These are phyloP conservation scores for Solanum piurae DNA, from an alignment of 257 asterid genomes.

Conservation along the genomic window DNA sequence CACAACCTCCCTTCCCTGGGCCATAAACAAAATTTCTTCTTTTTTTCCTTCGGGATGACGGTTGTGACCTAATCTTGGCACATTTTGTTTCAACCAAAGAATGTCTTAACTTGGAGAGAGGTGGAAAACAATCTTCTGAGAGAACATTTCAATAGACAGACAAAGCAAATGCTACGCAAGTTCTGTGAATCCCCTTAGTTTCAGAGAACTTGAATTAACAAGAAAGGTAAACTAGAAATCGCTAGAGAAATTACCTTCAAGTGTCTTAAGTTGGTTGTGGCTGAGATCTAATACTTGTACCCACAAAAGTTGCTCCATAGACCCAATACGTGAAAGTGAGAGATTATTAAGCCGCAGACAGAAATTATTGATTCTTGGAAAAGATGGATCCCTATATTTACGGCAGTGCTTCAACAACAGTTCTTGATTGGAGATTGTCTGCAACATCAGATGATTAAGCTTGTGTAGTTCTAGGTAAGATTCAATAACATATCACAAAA, in stretches of 20 bases:
- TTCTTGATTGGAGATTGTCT: constrained; percentile 48
- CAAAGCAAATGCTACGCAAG: neutral
- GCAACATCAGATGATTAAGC: constrained; percentile 11
- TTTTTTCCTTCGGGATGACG: neutral
- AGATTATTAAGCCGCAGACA: constrained; percentile 51
- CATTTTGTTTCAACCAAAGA: neutral
- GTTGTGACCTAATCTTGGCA: neutral
- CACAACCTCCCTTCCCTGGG: neutral
- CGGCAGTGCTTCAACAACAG: constrained; percentile 34
- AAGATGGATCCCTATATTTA: constrained; percentile 40
- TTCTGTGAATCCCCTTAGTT: neutral
- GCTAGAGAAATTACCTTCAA: constrained; percentile 52
- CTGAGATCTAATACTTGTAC: constrained; percentile 92
- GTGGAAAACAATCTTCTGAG: neutral
- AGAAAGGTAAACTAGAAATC: neutral
- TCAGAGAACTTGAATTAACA: neutral
- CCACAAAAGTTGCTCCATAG: constrained; percentile 69
- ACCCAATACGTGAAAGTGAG: constrained; percentile 64
- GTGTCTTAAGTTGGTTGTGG: constrained; percentile 63
- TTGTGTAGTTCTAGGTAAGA: neutral
- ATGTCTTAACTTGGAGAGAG: neutral
- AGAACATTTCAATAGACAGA: neutral
- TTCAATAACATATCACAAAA: neutral
- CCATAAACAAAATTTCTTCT: neutral
- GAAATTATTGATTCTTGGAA: constrained; percentile 18